These are phyloP conservation scores for Eucalyptus cloeziana DNA, from an alignment of 345 rosid genomes.

Conservation along the genomic window DNA sequence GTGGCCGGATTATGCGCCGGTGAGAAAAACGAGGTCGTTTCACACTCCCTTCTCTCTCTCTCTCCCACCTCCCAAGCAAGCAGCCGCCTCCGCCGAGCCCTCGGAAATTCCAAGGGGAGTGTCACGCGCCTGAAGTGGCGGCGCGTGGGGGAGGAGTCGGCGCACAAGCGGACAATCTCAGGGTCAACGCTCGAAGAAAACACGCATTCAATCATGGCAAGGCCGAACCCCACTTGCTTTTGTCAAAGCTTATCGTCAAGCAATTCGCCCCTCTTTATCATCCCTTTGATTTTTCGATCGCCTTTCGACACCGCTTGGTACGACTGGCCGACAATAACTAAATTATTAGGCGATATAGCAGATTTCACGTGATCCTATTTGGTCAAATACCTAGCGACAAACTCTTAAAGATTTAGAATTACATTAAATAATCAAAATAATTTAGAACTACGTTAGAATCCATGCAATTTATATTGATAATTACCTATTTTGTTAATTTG, in stretches of 20 bases:
- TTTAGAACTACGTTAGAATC: not conserved
- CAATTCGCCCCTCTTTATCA: not conserved
- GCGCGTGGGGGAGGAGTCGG: not conserved
- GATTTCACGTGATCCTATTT: not conserved
- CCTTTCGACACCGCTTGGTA: not conserved
- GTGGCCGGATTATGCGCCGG: not conserved
- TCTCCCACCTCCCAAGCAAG: not conserved
- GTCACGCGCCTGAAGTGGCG: not conserved
- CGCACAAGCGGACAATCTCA: not conserved
- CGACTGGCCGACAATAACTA: too few relatives aligned
- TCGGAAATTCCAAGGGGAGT: not conserved
- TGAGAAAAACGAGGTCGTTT: not conserved
- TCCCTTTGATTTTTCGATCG: not conserved
- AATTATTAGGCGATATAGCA: too few relatives aligned
- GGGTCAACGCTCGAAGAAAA: not conserved
- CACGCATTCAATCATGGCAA: not conserved
- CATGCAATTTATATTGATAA: not conserved
- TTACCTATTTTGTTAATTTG: not conserved
- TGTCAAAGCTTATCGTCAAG: not conserved
- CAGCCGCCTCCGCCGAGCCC: not conserved
- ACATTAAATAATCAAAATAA: too few relatives aligned
- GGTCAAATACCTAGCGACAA: rapidly evolving
- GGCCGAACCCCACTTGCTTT: not conserved
- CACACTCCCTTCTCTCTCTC: not conserved
- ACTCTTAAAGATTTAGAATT: too few relatives aligned